A percentile compares a stretch with the other conserved stretches of the same genome.
phyloP scores from a whole-genome alignment of 139 green algal genomes.

The Chlamydomonas sp. region DNA sequence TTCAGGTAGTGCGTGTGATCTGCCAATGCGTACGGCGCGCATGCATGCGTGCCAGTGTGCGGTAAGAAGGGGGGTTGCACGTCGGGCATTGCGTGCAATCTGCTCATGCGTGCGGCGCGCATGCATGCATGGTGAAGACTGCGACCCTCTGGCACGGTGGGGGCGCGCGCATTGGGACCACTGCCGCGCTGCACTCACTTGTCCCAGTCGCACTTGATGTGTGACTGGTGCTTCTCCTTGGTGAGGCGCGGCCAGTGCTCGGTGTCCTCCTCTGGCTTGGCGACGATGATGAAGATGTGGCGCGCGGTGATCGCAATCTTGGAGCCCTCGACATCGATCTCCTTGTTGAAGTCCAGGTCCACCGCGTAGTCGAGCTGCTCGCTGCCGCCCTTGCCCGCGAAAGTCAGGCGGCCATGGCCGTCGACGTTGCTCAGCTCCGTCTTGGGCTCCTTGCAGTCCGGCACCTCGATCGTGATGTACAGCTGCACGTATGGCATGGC shows the following conservation, averaged over 20 bases:
- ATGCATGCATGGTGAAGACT: too few relatives aligned
- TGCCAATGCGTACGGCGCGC: too few relatives aligned
- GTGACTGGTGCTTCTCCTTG: slow-evolving; percentile 29
- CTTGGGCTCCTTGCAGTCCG: slow-evolving; percentile 47
- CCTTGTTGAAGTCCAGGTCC: slow-evolving; percentile 51
- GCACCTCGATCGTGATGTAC: slow-evolving; percentile 67
- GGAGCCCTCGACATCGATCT: slow-evolving; percentile 51
- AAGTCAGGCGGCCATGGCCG: slow-evolving; percentile 40
- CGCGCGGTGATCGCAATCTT: slow-evolving; percentile 54
- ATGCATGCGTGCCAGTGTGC: too few relatives aligned
- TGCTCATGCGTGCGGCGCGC: too few relatives aligned
- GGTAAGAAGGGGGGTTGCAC: too few relatives aligned
- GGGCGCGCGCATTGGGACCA: neutral
- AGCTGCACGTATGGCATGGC: slow-evolving; percentile 22
- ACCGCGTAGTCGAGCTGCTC: slow-evolving; percentile 48
- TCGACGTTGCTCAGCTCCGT: slow-evolving; percentile 49
- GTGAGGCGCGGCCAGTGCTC: slow-evolving; percentile 61
- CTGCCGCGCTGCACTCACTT: slow-evolving; percentile 22
- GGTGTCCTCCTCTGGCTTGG: slow-evolving; percentile 44
- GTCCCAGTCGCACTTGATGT: slow-evolving; percentile 42
- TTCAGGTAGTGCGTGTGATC: too few relatives aligned
- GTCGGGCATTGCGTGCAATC: neutral
- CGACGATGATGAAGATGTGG: slow-evolving; percentile 55
- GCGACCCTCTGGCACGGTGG: neutral
- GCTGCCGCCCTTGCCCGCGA: slow-evolving; percentile 40